Evolutionary conservation across 2,329 filamentous ascomycete species (phyloP), one percentile per base, ranked within the genome.

Genomic region (Rhinocladiella mackenziei): DNA sequence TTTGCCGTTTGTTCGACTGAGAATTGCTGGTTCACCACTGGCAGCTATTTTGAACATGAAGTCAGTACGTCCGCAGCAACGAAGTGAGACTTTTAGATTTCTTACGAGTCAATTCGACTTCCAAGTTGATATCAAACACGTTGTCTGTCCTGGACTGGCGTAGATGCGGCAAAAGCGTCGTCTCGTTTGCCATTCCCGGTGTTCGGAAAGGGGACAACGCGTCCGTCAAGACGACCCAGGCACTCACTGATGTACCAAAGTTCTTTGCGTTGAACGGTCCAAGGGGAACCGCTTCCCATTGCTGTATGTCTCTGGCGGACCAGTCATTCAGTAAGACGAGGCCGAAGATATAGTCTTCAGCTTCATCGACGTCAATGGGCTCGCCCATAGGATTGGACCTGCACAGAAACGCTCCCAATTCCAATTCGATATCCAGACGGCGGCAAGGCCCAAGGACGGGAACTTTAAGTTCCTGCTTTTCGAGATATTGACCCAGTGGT

Each of bases 211-310:
- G 81, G 60, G 84, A 83, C 18, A 91, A 68, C 1, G 86, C 85
- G 59, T 89, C 85, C 22, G 80, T 75, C 8, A 87, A 69, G 2
- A 91, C 83, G 1, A 91, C 78, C 86, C 86, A 92, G 0, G 84
- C 76, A 48, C 80, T 84, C 54, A 91, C 83, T 0, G 77, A 84
- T 0, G 84, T 86, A 2, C 75, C 83, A 58, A 91, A 91, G 62
- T 89, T 91, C 74, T 92, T 92, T 17, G 79, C 74, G 50, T 86
- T 89, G 67, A 91, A 91, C 0, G 86, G 86, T 0, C 86, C 86
- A 5, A 89, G 68, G 0, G 86, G 86, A 4, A 89, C 75, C 54
- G 89, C 89, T 64, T 92, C 86, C 84, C 85, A 92, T 0, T 76
- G 75, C 61, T 92, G 86, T 37, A 92, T 81, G 56, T 92, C 86